Conservation (phyloP, 1,284 basidiomycete species). For the Cryptococcus jaspeensis region DNA sequence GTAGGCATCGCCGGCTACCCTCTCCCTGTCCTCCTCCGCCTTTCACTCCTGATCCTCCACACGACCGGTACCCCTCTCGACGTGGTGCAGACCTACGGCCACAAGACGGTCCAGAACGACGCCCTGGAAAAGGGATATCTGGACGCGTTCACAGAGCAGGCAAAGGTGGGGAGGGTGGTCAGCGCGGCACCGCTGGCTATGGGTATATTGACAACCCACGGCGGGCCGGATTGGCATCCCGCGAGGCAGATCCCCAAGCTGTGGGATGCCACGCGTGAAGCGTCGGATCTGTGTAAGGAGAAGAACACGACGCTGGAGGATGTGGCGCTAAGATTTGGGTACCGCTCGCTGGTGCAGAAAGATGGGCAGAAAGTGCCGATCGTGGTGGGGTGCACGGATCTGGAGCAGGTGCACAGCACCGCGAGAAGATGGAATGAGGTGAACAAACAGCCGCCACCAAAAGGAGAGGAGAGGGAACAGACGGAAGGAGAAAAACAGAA, state of each 20-base stretch:
- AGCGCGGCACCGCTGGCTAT: slow-evolving; percentile 89
- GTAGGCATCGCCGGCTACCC: slow-evolving; percentile 88
- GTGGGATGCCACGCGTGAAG: slow-evolving; percentile 25
- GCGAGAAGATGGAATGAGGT: slow-evolving; percentile 66
- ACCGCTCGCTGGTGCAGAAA: slow-evolving; percentile 53
- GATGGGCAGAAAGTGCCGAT: slow-evolving; percentile 58
- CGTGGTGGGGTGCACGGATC: slow-evolving; percentile 71
- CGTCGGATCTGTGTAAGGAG: slow-evolving; percentile 22
- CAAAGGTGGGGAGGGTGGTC: slow-evolving; percentile 67
- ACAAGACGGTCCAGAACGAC: slow-evolving; percentile 77
- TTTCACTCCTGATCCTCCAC: slow-evolving; percentile 69
- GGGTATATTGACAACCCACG: slow-evolving; percentile 72
- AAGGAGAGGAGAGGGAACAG: slow-evolving; percentile 43
- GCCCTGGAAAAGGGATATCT: slow-evolving; percentile 62
- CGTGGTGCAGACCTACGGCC: slow-evolving; percentile 79
- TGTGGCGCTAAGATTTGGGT: slow-evolving; percentile 72
- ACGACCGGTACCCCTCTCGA: slow-evolving; percentile 65
- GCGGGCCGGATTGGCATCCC: slow-evolving; percentile 81
- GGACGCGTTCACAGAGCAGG: slow-evolving; percentile 61
- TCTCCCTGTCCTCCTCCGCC: slow-evolving; percentile 80
- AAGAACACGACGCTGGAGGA: slow-evolving; percentile 58
- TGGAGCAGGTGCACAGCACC: slow-evolving; percentile 70
- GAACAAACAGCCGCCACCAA: slow-evolving; percentile 37
- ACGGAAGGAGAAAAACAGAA: too few relatives aligned
- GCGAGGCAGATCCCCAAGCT: slow-evolving; percentile 50